A percentile compares a stretch with the other conserved stretches of the same genome.
Conservation (phyloP, 495 filamentous ascomycete species). For the Hapsidospora chrysogenum region DNA sequence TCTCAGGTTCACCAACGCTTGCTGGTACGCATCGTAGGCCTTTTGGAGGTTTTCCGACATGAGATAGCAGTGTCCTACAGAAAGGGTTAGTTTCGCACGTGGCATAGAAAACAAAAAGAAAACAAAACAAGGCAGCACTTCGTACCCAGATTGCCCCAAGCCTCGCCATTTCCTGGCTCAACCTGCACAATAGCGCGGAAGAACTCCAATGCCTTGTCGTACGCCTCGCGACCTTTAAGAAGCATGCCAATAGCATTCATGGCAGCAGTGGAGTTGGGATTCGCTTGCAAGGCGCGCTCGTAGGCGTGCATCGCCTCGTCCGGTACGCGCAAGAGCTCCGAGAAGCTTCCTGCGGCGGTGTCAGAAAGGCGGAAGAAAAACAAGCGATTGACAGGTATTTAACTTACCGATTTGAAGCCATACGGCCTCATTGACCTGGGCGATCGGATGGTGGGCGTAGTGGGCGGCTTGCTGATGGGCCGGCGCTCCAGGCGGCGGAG, state of each 20-base stretch:
- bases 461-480: conserved; percentile 17
- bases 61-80: conserved; percentile 78
- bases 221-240: conserved; percentile 79
- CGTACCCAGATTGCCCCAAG: conserved; percentile 86
- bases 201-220: conserved; percentile 86
- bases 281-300: conserved; percentile 73
- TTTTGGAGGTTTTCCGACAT: conserved; percentile 99
- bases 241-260: conserved; percentile 93
- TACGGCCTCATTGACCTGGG: conserved; percentile 59
- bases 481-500: conserved; percentile 28
- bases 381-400: not conserved
- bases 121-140: conserved; percentile 5
- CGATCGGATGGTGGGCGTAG: conserved; percentile 24
- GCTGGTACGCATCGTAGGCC: conserved; percentile 95
- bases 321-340: conserved; percentile 76
- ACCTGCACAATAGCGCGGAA: conserved; percentile 82
- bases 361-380: conserved; percentile 7
- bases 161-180: conserved; percentile 78
- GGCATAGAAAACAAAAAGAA: not conserved
- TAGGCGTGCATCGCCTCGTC: conserved; percentile 81
- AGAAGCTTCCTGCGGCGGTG: conserved; percentile 48
- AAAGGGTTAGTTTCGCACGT: conserved; percentile 5
- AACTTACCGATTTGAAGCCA: conserved; percentile 88
- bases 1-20: conserved; percentile 78
- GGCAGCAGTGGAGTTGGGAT: conserved; percentile 76